Base-by-base conservation (phyloP, 495 filamentous ascomycete genomes). In the Talaromyces proteolyticus region DNA sequence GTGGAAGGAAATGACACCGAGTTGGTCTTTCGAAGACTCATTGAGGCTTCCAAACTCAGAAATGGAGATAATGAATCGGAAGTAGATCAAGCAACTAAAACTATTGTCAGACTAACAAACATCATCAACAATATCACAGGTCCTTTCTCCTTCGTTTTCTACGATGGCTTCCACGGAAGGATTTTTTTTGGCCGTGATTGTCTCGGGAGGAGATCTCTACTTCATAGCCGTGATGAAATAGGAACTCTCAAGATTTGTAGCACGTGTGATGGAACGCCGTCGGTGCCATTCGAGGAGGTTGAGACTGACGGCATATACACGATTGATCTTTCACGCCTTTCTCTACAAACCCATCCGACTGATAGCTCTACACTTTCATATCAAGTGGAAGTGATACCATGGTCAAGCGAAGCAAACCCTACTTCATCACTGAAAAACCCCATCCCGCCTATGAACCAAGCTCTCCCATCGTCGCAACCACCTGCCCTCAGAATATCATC, bases 141-240 rank as follows among this genome's bases (percentile, higher is more conserved):
- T 7, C 91, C 94, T 8, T 97, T 88, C 66, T 87, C 94, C 12
- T 94, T 97, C 69, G 81, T 96, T 2, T 97, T 86, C 66, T 90
- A 84, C 61, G 87, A 97, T 67, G 73, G 73, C 5, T 51, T 63
- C 18, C 64, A 75, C 47, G 66, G 68, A 12, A 74, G 70, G 21
- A 41, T 97, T 6, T 92, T 81, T 70, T 96, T 86, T 62, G 88
- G 85, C 16, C 74, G 93, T 50, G 93, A 99, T 64, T 85, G 85
- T 50, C 74, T 97, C 16, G 93, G 93, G 20, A 76, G 93, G 53
- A 74, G 94, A 45, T 96, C 93, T 39, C 72, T 98, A 4, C 73
- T 97, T 23, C 65, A 66, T 8, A 75, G 70, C 5, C 54, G 61
- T 44, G 67, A 75, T 53, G 62, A 66, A 6, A 58, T 63, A 16